Conservation (phyloP, 495 filamentous ascomycete species). For the Hypoxylon crocopeplum region DNA sequence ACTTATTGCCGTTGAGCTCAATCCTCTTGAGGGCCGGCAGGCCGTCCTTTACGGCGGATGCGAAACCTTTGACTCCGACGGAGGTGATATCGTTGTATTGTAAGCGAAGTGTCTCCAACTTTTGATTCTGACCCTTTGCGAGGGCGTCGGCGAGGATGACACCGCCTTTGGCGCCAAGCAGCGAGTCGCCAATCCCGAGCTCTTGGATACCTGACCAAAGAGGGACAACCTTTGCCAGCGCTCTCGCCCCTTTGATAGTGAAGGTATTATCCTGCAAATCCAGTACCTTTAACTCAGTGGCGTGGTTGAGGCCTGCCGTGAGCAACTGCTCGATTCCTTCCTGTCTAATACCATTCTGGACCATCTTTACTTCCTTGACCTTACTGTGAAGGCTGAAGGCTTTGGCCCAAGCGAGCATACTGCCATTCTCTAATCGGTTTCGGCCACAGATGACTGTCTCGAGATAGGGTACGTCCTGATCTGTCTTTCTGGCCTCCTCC, state of each 20-base stretch:
- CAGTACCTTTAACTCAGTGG: slow-evolving; percentile 69
- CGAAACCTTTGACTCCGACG: slow-evolving; percentile 71
- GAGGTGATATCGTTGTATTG: slow-evolving; percentile 95
- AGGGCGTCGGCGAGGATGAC: slow-evolving; percentile 75
- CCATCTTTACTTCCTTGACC: slow-evolving; percentile 91
- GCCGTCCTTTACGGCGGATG: slow-evolving; percentile 64
- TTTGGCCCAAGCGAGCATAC: slow-evolving; percentile 93
- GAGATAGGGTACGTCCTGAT: slow-evolving; percentile 74
- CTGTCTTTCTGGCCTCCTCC: slow-evolving; percentile 70
- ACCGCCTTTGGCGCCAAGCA: slow-evolving; percentile 81
- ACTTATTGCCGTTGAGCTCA: slow-evolving; percentile 96
- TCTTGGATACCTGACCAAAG: slow-evolving; percentile 80
- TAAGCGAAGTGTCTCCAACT: slow-evolving; percentile 78
- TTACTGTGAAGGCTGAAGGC: slow-evolving; percentile 80
- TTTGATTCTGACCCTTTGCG: slow-evolving; percentile 73
- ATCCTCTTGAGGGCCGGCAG: slow-evolving; percentile 80
- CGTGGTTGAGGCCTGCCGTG: slow-evolving; percentile 73
- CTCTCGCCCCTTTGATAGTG: slow-evolving; percentile 78
- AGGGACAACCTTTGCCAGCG: slow-evolving; percentile 74
- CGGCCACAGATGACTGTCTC: slow-evolving; percentile 96
- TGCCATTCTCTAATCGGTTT: slow-evolving; percentile 93
- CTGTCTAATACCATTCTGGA: slow-evolving; percentile 95
- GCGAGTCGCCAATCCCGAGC: slow-evolving; percentile 87
- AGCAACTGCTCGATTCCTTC: slow-evolving; percentile 85
- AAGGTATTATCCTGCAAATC: slow-evolving; percentile 99